Conservation (phyloP, 2,329 filamentous ascomycete species). For the Aspergillus pseudonomiae region DNA sequence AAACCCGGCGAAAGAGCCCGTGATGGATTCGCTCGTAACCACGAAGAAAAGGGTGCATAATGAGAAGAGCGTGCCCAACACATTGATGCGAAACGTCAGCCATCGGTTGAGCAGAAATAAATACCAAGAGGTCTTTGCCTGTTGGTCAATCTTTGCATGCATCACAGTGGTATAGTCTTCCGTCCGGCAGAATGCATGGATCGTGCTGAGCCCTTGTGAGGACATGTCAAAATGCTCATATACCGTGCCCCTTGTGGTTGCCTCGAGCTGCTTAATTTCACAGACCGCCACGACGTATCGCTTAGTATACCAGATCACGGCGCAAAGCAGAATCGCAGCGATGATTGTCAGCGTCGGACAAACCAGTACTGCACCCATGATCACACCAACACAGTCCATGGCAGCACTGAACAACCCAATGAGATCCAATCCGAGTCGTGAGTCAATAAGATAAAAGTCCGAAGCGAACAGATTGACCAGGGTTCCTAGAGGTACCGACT, state of each 20-base stretch:
- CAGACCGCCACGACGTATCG: conserved; percentile 1
- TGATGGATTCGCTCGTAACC: conserved; percentile 3
- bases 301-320: neutral
- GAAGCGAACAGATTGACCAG: conserved; percentile 75
- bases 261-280: conserved; percentile 5
- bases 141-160: conserved; percentile 1
- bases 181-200: conserved; percentile 5
- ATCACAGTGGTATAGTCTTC: neutral
- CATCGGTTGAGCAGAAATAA: conserved; percentile 9
- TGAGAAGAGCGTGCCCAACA: conserved; percentile 3
- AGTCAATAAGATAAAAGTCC: conserved; percentile 74
- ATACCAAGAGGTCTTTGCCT: conserved; percentile 7
- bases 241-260: neutral
- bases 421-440: conserved; percentile 63
- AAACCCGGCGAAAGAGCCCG: neutral
- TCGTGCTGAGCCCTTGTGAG: neutral
- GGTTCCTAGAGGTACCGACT: conserved; percentile 73
- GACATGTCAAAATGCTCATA: conserved; percentile 2
- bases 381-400: conserved; percentile 8
- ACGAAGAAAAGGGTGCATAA: neutral
- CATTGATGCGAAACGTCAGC: conserved; percentile 9
- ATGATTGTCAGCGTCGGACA: neutral
- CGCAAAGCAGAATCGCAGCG: neutral
- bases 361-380: conserved; percentile 51
- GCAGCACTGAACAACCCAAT: neutral